These are phyloP conservation scores for Rhexocercosporidium sp. DNA, from an alignment of 2,329 filamentous ascomycete species.

Conservation along the genomic window DNA sequence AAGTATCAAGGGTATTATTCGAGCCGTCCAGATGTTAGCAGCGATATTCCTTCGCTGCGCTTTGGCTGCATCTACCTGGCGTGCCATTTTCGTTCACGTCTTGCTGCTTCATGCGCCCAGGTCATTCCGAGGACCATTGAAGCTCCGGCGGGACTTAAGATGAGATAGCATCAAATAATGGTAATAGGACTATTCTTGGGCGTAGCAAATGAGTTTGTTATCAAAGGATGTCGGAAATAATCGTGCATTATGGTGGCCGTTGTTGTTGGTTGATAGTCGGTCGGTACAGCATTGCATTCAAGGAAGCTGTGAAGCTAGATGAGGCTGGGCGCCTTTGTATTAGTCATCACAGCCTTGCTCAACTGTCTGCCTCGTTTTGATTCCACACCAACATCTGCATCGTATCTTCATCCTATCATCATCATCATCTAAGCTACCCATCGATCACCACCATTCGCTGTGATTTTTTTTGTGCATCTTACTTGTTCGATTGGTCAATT, in stretches of 20 bases:
- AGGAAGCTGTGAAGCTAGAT: background rate
- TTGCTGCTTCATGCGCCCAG: background rate
- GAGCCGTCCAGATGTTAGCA: conserved; percentile 39
- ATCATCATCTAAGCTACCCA: too few relatives aligned
- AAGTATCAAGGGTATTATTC: conserved; percentile 72
- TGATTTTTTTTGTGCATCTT: background rate
- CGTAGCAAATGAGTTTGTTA: background rate
- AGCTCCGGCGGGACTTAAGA: background rate
- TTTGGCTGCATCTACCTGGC: conserved; percentile 1
- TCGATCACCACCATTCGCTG: too few relatives aligned
- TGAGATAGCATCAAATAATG: background rate
- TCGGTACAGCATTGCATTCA: background rate
- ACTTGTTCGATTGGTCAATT: background rate
- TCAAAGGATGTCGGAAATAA: background rate
- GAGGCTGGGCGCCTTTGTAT: background rate
- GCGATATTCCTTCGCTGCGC: conserved; percentile 20
- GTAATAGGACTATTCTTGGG: background rate
- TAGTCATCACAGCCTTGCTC: conserved; percentile 1
- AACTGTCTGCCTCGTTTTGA: background rate
- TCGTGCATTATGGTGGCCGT: too few relatives aligned
- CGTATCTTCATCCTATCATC: background rate
- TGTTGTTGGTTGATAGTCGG: background rate
- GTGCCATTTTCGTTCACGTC: background rate
- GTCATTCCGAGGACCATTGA: background rate
- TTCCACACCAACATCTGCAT: too few relatives aligned